These are phyloP conservation scores for Artemisia annua DNA, from an alignment of 129 eudicot genomes.

Conservation along the genomic window DNA sequence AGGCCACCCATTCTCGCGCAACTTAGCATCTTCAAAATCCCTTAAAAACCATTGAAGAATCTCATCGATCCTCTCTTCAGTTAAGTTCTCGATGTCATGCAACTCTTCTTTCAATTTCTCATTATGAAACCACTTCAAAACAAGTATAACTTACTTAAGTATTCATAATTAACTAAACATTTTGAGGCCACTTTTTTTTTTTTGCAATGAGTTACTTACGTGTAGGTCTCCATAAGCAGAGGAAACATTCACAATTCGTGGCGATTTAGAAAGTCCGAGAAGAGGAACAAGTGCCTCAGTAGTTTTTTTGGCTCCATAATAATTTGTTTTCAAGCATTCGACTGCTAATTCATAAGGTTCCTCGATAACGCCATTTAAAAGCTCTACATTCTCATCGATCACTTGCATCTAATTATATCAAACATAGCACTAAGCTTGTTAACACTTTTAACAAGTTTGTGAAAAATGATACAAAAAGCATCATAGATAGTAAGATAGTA, in stretches of 20 bases:
- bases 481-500: too few species aligned
- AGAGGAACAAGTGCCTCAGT: slow-evolving; percentile 35
- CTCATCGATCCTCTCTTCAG: slow-evolving; percentile 38
- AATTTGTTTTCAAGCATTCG: slow-evolving; percentile 26
- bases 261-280: slow-evolving; percentile 27
- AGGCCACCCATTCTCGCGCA: slow-evolving; percentile 21
- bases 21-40: slow-evolving; percentile 35
- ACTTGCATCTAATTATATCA: slow-evolving; percentile 14
- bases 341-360: slow-evolving; percentile 19
- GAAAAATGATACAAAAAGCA: too few species aligned
- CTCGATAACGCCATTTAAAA: not conserved
- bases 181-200: too few species aligned
- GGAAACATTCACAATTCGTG: slow-evolving; percentile 29
- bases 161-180: not conserved
- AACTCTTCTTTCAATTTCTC: slow-evolving; percentile 36
- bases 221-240: slow-evolving; percentile 10
- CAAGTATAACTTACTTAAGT: not conserved
- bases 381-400: not conserved
- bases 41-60: slow-evolving; percentile 30
- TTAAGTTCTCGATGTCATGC: slow-evolving; percentile 24
- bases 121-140: slow-evolving; percentile 14
- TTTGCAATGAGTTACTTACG: slow-evolving; percentile 13
- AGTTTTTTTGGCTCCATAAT: slow-evolving; percentile 26
- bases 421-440: not conserved
- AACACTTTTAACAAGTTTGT: not conserved